These are phyloP conservation scores for Thraustochytrium striatum DNA, from an alignment of 352 stramenopile species.

Conservation along the genomic window DNA sequence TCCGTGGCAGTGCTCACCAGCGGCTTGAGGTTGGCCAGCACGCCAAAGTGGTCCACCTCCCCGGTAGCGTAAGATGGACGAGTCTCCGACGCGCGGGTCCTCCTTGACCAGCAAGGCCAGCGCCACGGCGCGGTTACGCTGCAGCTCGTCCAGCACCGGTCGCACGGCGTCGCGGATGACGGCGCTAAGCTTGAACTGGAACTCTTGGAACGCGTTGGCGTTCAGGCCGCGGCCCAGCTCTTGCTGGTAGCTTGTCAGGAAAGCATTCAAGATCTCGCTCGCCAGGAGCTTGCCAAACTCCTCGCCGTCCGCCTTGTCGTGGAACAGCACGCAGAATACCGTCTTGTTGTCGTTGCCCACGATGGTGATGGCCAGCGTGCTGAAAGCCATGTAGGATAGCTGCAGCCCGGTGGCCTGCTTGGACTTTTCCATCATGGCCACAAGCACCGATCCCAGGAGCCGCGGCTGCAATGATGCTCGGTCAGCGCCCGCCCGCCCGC, in stretches of 20 bases:
- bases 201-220: slow-evolving; percentile 80
- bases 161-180: slow-evolving; percentile 75
- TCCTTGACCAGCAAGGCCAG: slow-evolving; percentile 81
- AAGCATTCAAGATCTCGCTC: slow-evolving; percentile 74
- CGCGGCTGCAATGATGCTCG: slow-evolving; percentile 73
- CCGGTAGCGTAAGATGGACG: slow-evolving; percentile 67
- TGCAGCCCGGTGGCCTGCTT: slow-evolving; percentile 76
- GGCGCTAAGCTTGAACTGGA: slow-evolving; percentile 73
- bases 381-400: slow-evolving; percentile 82
- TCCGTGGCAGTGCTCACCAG: slow-evolving; percentile 74
- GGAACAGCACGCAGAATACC: slow-evolving; percentile 83
- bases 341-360: slow-evolving; percentile 78
- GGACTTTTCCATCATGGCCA: slow-evolving; percentile 83
- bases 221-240: slow-evolving; percentile 77
- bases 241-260: slow-evolving; percentile 67
- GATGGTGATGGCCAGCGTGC: slow-evolving; percentile 75
- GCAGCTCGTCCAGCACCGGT: slow-evolving; percentile 73
- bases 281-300: slow-evolving; percentile 77
- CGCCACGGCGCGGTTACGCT: slow-evolving; percentile 65
- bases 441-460: slow-evolving; percentile 79
- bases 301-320: slow-evolving; percentile 70
- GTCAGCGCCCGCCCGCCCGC: no score
- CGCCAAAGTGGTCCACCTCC: slow-evolving; percentile 79
- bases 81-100: slow-evolving; percentile 56
- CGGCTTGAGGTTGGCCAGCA: slow-evolving; percentile 79